phyloP scores from a whole-genome alignment of 495 filamentous ascomycete genomes.

The Corynascus novoguineensis region DNA sequence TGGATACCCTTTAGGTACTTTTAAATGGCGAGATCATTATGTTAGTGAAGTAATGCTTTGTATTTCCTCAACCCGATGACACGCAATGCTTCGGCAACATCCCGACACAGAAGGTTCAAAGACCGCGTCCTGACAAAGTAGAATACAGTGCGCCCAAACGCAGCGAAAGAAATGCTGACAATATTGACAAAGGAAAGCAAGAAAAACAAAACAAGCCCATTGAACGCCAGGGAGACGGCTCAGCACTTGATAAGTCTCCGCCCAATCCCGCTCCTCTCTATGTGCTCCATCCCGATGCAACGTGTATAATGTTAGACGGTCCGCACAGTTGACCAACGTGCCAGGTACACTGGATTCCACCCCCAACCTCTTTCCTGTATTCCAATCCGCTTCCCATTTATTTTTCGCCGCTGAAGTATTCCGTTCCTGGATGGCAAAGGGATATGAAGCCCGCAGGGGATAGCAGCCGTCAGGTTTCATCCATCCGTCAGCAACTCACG shows the following conservation, averaged over 20 bases:
- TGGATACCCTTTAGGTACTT: too few relatives aligned
- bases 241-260: slow-evolving; percentile 50
- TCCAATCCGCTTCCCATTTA: too few relatives aligned
- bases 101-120: too few relatives aligned
- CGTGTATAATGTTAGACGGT: neutral
- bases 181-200: neutral
- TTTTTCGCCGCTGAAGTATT: too few relatives aligned
- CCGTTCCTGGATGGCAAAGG: neutral
- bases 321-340: neutral
- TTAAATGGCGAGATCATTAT: too few relatives aligned
- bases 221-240: slow-evolving; percentile 42
- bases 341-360: too few relatives aligned
- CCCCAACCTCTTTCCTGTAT: too few relatives aligned
- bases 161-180: neutral
- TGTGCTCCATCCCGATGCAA: slow-evolving; percentile 3
- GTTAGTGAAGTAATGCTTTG: too few relatives aligned
- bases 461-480: neutral
- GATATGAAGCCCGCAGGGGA: neutral
- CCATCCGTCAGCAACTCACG: neutral
- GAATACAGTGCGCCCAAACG: neutral
- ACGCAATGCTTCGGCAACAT: too few relatives aligned
- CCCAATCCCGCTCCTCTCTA: slow-evolving; percentile 5
- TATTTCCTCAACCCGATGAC: too few relatives aligned
- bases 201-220: neutral
- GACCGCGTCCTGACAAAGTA: too few relatives aligned